Evolutionary conservation across 306 rosid species (phyloP).

Genomic region (Castanea mollissima): DNA sequence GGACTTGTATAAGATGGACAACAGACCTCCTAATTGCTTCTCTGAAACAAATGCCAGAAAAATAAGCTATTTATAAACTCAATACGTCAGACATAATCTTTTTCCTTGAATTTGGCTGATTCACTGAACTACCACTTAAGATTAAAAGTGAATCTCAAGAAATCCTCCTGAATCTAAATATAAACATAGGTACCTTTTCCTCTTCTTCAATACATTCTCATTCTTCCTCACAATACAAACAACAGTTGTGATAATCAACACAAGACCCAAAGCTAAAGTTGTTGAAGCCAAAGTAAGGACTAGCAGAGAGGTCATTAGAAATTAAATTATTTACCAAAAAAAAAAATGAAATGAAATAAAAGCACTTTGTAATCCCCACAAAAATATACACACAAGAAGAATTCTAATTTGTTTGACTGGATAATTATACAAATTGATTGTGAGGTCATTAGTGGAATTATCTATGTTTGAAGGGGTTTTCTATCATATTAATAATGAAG

Average conservation of each 20-base stretch:
- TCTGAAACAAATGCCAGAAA: conserved; percentile 34
- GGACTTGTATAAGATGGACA: conserved; percentile 46
- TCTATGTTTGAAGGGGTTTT: no score
- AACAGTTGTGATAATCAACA: conserved; percentile 32
- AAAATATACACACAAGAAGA: no score
- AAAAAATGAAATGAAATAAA: no score
- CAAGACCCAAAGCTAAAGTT: conserved; percentile 42
- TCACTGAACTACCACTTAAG: no score
- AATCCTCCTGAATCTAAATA: background rate
- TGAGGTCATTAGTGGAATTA: no score
- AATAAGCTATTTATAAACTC: background rate
- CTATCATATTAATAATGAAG: no score
- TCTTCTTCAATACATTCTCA: conserved; percentile 23
- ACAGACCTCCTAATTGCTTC: conserved; percentile 55
- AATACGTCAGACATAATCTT: background rate
- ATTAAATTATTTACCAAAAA: no score
- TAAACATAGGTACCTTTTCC: conserved; percentile 45
- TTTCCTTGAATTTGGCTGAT: no score
- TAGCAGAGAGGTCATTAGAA: conserved; percentile 7
- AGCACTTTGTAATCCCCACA: no score
- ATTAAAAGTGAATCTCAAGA: no score
- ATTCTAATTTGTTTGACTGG: no score
- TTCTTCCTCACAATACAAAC: conserved; percentile 48
- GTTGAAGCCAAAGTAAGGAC: conserved; percentile 34
- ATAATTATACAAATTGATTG: no score